These are phyloP conservation scores for Aspergillus neotritici DNA, from an alignment of 2,329 filamentous ascomycete genomes.

Conservation along the genomic window DNA sequence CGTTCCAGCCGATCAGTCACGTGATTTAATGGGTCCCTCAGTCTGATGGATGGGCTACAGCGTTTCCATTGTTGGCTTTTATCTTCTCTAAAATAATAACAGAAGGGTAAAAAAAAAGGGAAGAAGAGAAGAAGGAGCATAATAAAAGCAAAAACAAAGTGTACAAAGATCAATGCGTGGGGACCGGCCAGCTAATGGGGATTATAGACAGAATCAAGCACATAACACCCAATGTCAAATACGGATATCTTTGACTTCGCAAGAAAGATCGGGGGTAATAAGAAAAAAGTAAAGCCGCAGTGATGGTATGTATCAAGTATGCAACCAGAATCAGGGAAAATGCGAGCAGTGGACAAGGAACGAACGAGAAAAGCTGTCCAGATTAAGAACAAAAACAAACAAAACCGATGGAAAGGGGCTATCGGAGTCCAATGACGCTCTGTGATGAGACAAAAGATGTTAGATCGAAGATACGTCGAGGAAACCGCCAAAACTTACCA, in stretches of 20 bases:
- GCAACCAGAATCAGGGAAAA: constrained; percentile 7
- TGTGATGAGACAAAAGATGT: constrained; percentile 19
- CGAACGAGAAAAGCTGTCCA: constrained; percentile 14
- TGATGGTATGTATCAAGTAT: constrained; percentile 11
- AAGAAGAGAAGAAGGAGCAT: not conserved
- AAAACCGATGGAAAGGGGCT: constrained; percentile 10
- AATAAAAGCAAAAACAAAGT: not conserved
- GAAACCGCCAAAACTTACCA: constrained; percentile 49
- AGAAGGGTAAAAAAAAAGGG: not conserved
- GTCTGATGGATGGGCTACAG: no score
- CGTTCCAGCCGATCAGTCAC: constrained; percentile 20
- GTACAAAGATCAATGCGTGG: constrained; percentile 11
- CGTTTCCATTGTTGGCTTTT: no score
- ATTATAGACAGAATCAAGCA: constrained; percentile 17
- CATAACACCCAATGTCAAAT: constrained; percentile 10
- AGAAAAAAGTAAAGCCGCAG: constrained; percentile 4
- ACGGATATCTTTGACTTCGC: constrained; percentile 21
- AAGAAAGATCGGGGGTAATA: constrained; percentile 7
- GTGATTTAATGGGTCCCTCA: constrained; percentile 11
- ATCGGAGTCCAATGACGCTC: constrained; percentile 80
- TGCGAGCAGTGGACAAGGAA: constrained; percentile 15
- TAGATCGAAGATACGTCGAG: constrained; percentile 10
- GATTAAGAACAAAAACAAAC: constrained; percentile 3
- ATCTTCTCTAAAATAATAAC: not conserved
- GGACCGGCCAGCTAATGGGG: constrained; percentile 12